Conservation (phyloP, 768 basidiomycete genomes). For the Lactifluus hygrophoroides region DNA sequence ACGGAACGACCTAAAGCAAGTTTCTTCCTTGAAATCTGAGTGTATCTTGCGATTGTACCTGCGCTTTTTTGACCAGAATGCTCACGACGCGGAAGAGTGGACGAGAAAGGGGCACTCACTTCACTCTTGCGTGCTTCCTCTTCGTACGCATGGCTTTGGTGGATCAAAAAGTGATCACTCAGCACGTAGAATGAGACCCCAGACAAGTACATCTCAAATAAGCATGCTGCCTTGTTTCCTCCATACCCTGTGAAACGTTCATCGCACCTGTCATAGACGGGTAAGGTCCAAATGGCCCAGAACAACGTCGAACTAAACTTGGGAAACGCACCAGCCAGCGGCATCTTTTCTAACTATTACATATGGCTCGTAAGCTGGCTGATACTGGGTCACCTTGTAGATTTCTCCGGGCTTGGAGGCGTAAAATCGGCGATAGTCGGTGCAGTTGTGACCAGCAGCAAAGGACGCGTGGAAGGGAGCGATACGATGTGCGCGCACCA, state of each 20-base stretch:
- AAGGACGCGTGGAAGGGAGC: constrained; percentile 74
- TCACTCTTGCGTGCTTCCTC: constrained; percentile 65
- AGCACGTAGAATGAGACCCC: constrained; percentile 80
- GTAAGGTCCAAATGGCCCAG: background rate
- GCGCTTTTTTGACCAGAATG: constrained; percentile 35
- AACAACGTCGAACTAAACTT: background rate
- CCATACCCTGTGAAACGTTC: constrained; percentile 89
- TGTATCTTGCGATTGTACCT: constrained; percentile 71
- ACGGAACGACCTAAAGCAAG: constrained; percentile 47
- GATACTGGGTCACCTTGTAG: constrained; percentile 70
- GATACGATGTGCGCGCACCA: constrained; percentile 49
- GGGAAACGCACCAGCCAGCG: constrained; percentile 1
- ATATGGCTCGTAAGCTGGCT: constrained; percentile 84
- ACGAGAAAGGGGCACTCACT: constrained; percentile 29
- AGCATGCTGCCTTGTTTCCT: constrained; percentile 86
- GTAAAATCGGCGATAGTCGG: constrained; percentile 67
- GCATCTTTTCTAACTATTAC: constrained; percentile 60
- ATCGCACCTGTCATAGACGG: constrained; percentile 55
- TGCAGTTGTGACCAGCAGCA: constrained; percentile 73
- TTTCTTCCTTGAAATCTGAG: constrained; percentile 69
- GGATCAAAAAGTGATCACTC: constrained; percentile 80
- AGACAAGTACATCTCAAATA: constrained; percentile 85
- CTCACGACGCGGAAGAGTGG: background rate
- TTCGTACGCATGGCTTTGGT: constrained; percentile 79
- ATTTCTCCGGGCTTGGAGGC: constrained; percentile 51